These are phyloP conservation scores for Leptographium lundbergii DNA, from an alignment of 2,329 filamentous ascomycete species.

Conservation along the genomic window DNA sequence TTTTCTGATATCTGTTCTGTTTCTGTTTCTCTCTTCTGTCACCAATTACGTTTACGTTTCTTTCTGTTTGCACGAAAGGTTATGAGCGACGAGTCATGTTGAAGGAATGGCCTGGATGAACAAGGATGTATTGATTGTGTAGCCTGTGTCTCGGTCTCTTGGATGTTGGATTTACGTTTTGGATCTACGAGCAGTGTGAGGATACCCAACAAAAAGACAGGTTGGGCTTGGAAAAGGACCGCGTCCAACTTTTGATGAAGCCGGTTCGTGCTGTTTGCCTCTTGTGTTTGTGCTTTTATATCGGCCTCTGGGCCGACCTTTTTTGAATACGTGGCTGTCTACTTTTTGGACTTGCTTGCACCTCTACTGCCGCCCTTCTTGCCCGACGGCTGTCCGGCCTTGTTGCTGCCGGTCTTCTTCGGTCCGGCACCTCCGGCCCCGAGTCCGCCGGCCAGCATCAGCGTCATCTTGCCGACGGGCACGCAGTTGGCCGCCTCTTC, in stretches of 20 bases:
- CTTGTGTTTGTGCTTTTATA: not conserved
- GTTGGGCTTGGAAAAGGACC: no score
- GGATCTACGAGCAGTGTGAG: no score
- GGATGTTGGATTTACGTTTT: not conserved
- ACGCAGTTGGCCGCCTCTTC: conserved; percentile 72
- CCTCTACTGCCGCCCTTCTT: not conserved
- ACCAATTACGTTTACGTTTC: not conserved
- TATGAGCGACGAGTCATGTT: not conserved
- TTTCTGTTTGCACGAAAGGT: not conserved
- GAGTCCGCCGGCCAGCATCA: conserved; percentile 54
- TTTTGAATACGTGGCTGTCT: not conserved
- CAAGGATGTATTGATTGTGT: not conserved
- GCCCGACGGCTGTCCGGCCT: not conserved
- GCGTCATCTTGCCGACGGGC: conserved; percentile 65
- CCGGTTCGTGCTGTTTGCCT: no score
- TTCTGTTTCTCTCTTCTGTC: not conserved
- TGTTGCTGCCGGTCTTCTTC: conserved; percentile 23
- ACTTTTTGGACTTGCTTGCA: not conserved
- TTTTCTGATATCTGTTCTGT: not conserved
- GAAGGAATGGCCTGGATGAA: not conserved
- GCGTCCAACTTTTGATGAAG: no score
- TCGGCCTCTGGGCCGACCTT: no score
- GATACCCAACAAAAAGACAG: not conserved
- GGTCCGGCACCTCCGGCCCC: conserved; percentile 26
- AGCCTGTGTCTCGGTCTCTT: not conserved